Evolutionary conservation across 2,329 filamentous ascomycete species (phyloP), one percentile per base, ranked within the genome.

Genomic region (Calonectria hongkongensis): DNA sequence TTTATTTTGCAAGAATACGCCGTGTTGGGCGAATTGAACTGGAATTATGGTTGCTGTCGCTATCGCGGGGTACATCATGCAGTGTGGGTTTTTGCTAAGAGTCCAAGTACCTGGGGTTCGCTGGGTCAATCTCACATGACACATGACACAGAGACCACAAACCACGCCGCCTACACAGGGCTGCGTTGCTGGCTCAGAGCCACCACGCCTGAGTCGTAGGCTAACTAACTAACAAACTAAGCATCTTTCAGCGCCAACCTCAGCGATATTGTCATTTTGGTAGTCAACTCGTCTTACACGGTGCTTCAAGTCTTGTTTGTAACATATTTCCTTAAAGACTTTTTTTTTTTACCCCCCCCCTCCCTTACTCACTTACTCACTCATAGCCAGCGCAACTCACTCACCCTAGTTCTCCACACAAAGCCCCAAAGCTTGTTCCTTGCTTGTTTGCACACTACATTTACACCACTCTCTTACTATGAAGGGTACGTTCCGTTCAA

Each of bases 401-500:
- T 9, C 30, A 36, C 30, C 33, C 13, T 36, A 28, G 36, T 41
- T 62, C 68, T 54, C 63, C 69, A 39, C 63, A 30, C 63, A 30
- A 27, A 63, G 43, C 41, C 48, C 21, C 48, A 47, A 43, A 70
- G 48, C 36, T 65, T 65, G 30, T 66, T 66, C 43, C 51, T 50
- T 63, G 50, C 43, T 56, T 51, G 25, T 50, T 60, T 47, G 48
- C 39, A 27, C 48, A 51, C 51, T 56, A 21, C 67, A 47, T 63
- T 48, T 27, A 60, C 50, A 70, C 50, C 43, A 41, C 33, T 36
- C 43, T 30, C 12, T 39, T 54, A 71, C 30, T 71, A 79, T 79
- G 78, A 79, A 79, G 69, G 78, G 78, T 78, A 71, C 33, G 78
- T 75, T 45, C 71, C 33, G 78, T 75, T 45, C 71, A n/a, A 54